phyloP scores from a whole-genome alignment of 257 asterid species.

The Nicotiana sylvestris region DNA sequence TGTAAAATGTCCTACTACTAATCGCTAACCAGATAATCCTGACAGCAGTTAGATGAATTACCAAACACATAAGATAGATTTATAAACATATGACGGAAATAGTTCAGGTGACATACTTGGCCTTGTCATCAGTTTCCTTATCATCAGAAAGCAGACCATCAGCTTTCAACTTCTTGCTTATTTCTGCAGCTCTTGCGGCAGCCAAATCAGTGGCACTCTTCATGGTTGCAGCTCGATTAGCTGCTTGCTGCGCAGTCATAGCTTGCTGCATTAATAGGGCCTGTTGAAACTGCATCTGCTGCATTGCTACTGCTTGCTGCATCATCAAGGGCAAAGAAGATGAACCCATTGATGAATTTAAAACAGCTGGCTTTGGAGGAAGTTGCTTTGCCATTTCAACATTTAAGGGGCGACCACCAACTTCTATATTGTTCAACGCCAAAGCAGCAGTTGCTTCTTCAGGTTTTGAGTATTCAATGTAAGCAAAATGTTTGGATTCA shows the following conservation, averaged over 20 bases:
- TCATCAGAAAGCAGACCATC: conserved; percentile 64
- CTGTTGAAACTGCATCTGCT: conserved; percentile 99
- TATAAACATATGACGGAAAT: background rate
- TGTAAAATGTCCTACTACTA: background rate
- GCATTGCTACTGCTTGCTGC: conserved; percentile 99
- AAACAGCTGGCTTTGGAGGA: conserved; percentile 64
- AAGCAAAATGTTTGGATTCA: conserved; percentile 92
- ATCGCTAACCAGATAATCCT: background rate
- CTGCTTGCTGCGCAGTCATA: conserved; percentile 86
- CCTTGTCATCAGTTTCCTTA: conserved; percentile 48
- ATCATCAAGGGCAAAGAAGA: conserved; percentile 74
- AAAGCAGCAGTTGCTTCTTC: conserved; percentile 91
- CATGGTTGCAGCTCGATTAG: conserved; percentile 93
- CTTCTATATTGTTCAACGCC: conserved; percentile 91
- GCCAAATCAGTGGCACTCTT: conserved; percentile 95
- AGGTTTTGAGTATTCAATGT: conserved; percentile 81
- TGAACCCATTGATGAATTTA: conserved; percentile 42
- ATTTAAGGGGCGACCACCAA: conserved; percentile 91
- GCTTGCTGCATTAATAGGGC: conserved; percentile 92
- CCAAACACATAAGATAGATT: background rate
- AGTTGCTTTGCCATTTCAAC: conserved; percentile 98
- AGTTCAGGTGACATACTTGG: conserved; percentile 45
- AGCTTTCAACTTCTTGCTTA: conserved; percentile 78
- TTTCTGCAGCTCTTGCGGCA: conserved; percentile 98
- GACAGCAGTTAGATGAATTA: background rate